A percentile compares a stretch with the other conserved stretches of the same genome.
phyloP scores from a whole-genome alignment of 495 filamentous ascomycete genomes.

The Platismatia glauca region DNA sequence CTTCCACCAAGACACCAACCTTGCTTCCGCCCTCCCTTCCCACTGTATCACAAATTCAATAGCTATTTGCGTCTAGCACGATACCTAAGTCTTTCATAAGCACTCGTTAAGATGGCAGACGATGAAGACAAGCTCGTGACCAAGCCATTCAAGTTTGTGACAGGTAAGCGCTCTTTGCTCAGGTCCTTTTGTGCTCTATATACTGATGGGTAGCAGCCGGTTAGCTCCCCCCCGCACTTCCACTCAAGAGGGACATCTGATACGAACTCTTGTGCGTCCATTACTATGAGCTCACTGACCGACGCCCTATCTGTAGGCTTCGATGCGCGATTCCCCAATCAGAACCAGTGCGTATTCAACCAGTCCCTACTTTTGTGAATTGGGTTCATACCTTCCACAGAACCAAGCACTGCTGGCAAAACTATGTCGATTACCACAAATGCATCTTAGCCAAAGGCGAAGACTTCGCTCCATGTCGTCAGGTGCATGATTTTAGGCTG shows the following conservation, averaged over 20 bases:
- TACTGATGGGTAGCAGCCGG: constrained; percentile 34
- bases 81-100: background rate
- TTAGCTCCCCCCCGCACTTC: constrained; percentile 29
- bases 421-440: constrained; percentile 99
- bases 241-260: background rate
- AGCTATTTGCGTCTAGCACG: background rate
- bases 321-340: constrained; percentile 97
- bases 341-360: constrained; percentile 64
- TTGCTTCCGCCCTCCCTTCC: no score
- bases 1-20: background rate
- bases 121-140: constrained; percentile 87
- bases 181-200: constrained; percentile 18
- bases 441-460: constrained; percentile 97
- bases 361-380: background rate
- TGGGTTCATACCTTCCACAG: constrained; percentile 26
- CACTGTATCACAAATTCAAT: no score
- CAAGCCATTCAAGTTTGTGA: constrained; percentile 99
- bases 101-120: constrained; percentile 11
- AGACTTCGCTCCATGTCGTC: constrained; percentile 94
- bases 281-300: background rate
- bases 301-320: constrained; percentile 53
- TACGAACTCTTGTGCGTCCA: background rate
- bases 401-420: constrained; percentile 92
- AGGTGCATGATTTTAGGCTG: constrained; percentile 47
- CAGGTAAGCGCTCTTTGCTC: constrained; percentile 58